Evolutionary conservation across 2,329 filamentous ascomycete species (phyloP), one percentile per base, ranked within the genome.

Genomic region (Ramularia endophylla): DNA sequence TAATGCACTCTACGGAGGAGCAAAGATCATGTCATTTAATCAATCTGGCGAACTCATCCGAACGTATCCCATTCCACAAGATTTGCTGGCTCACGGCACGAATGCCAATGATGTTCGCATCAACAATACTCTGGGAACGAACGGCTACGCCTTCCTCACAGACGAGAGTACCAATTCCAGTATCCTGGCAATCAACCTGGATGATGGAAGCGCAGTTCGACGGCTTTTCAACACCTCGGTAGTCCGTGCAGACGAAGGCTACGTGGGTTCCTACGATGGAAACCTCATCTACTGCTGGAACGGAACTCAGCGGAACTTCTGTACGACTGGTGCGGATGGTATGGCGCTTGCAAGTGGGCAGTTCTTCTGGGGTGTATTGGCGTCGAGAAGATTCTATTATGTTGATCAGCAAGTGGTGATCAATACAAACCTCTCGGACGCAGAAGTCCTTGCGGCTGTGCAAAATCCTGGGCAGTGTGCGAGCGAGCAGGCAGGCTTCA

Each of bases 1-100:
- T 41, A 41, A 46, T 40, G 57, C 66, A 2, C 35, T 61, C 0
- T 51, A 57, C 7, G 56, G 60, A 5, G 65, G 65, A 2, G 63
- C 65, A 3, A 70, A 69, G 50, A 59, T 69, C 25, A 67, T 69
- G 61, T 60, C 59, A 17, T 69, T 70, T 54, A 59, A 66, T 22
- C 52, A 63, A 13, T 54, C 55, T 11, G 48, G 54, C 36, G 52
- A 57, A 33, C 52, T 57, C n/a, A 44, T 68, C 15, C 52, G 56
- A 3, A 67, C 64, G 4, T 68, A 67, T 37, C 34, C 58, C 4
- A 62, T 69, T 27, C 65, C 65, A 4, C 44, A 59, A n/a, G 39
- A 49, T 2, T 43, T 67, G 8, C 50, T 63, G 12, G 55, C 58
- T 15, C 51, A 65, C 32, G 52, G 54, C 19, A 63, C 61, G 43